Percentiles rank a stretch among this genome's conserved stretches.
Evolutionary conservation across 1,139 yeast genomes (phyloP).

Genomic region (Debaryomyces fabryi): DNA sequence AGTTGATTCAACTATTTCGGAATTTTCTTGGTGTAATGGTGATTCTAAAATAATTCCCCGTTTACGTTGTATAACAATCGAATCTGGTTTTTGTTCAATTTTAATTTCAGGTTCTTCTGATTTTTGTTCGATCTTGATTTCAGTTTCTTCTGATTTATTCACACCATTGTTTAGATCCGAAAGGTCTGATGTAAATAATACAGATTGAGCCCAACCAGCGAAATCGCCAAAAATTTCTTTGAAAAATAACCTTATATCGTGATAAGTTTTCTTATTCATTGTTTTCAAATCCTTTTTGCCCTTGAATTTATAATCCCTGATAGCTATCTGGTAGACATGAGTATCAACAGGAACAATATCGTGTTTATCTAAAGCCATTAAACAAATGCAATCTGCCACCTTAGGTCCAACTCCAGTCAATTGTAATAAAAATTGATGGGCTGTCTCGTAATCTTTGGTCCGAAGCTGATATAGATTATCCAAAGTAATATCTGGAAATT

Average conservation of each 20-base stretch:
- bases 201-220: constrained; percentile 99
- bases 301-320: constrained; percentile 71
- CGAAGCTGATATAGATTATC: constrained; percentile 43
- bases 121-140: neutral
- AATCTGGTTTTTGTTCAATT: neutral
- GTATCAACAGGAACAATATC: constrained; percentile 95
- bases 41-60: neutral
- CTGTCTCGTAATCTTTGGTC: constrained; percentile 49
- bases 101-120: no score
- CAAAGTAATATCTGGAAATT: constrained; percentile 39
- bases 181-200: constrained; percentile 84
- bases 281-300: constrained; percentile 50
- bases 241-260: constrained; percentile 62
- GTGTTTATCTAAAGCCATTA: constrained; percentile 89
- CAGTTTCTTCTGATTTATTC: constrained; percentile 25
- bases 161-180: constrained; percentile 62
- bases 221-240: constrained; percentile 78
- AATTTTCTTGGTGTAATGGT: neutral
- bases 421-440: constrained; percentile 65
- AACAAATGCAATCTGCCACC: constrained; percentile 89
- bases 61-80: neutral
- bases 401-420: constrained; percentile 95
- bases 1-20: neutral
- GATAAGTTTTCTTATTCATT: constrained; percentile 61
- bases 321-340: constrained; percentile 92